Conservation (phyloP, 2,329 filamentous ascomycete genomes). For the Fusarium circinatum region DNA sequence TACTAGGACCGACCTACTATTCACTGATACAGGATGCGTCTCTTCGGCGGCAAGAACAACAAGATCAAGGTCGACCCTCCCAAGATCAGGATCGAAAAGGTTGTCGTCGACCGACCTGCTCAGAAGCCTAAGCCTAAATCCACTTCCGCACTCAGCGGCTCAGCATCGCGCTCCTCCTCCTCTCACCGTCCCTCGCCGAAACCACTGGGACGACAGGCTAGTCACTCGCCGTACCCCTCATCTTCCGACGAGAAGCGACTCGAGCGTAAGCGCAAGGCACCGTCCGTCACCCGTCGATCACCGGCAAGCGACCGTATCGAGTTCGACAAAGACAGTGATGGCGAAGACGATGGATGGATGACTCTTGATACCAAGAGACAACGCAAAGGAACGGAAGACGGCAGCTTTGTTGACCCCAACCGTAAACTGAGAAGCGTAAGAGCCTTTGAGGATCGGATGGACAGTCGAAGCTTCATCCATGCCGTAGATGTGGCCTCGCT, state of each 20-base stretch:
- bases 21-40: conserved; percentile 47
- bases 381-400: conserved; percentile 54
- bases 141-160: conserved; percentile 45
- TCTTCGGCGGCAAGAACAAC: conserved; percentile 55
- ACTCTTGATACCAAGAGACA: conserved; percentile 59
- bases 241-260: conserved; percentile 51
- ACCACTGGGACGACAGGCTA: conserved; percentile 52
- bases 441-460: conserved; percentile 57
- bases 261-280: conserved; percentile 62
- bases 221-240: conserved; percentile 55
- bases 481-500: conserved; percentile 66
- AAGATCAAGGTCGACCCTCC: conserved; percentile 64
- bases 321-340: conserved; percentile 63
- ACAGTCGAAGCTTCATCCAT: conserved; percentile 63
- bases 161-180: conserved; percentile 49
- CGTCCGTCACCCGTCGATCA: conserved; percentile 51
- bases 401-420: conserved; percentile 57
- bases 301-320: conserved; percentile 61
- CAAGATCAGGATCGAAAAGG: conserved; percentile 63
- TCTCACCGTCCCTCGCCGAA: conserved; percentile 55
- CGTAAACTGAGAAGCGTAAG: conserved; percentile 58
- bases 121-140: conserved; percentile 52
- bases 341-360: conserved; percentile 64
- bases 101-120: conserved; percentile 54
- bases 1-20: conserved; percentile 20